Evolutionary conservation across 2,329 filamentous ascomycete species (phyloP).

Genomic region (Fusarium tricinctum): DNA sequence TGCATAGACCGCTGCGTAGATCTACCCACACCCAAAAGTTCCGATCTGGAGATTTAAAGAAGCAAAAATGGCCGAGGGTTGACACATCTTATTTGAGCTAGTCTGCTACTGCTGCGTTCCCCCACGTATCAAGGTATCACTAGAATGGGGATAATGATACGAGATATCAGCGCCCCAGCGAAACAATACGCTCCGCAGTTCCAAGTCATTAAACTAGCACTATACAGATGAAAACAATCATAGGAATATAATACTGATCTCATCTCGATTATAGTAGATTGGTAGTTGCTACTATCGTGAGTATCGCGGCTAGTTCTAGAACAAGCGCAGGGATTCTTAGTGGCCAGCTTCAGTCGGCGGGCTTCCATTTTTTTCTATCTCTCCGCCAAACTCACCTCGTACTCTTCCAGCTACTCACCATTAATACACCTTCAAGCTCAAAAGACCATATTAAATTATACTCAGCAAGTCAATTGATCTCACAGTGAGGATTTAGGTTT

Average conservation of each 20-base stretch:
- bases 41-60: constrained; percentile 12
- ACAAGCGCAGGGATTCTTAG: constrained; percentile 33
- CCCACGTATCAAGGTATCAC: background rate
- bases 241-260: background rate
- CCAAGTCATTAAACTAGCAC: no score
- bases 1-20: constrained; percentile 25
- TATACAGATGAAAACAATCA: background rate
- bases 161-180: no score
- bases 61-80: constrained; percentile 10
- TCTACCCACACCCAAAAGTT: constrained; percentile 24
- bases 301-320: constrained; percentile 19
- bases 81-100: background rate
- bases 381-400: constrained; percentile 4
- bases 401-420: constrained; percentile 1
- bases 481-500: background rate
- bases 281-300: background rate
- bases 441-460: background rate
- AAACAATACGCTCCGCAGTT: no score
- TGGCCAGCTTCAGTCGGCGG: constrained; percentile 14
- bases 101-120: constrained; percentile 1
- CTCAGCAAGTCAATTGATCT: background rate
- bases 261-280: background rate
- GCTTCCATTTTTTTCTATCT: constrained; percentile 36
- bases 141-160: no score
- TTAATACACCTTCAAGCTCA: background rate